Conservation (phyloP, 306 rosid genomes). For the Quercus rubra region DNA sequence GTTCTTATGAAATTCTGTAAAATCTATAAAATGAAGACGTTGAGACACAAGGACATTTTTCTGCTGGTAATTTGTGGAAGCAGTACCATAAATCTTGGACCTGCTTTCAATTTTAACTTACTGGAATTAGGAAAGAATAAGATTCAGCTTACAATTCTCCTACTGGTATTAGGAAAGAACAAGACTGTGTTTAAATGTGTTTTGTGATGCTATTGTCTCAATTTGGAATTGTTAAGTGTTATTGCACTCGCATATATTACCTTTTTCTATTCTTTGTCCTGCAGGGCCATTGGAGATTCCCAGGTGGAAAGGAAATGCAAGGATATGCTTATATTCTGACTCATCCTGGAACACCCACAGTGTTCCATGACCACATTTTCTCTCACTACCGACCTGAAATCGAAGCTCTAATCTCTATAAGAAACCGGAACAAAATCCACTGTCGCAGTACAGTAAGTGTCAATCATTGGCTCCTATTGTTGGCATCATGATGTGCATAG, state of each 20-base stretch:
- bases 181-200: background rate
- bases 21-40: background rate
- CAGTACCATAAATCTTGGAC: background rate
- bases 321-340: constrained; percentile 97
- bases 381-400: constrained; percentile 66
- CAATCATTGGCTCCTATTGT: background rate
- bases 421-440: constrained; percentile 61
- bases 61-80: background rate
- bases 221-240: background rate
- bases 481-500: background rate
- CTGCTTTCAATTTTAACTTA: background rate
- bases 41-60: background rate
- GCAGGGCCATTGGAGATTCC: constrained; percentile 99
- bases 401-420: constrained; percentile 49
- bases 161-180: background rate
- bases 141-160: background rate
- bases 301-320: constrained; percentile 82
- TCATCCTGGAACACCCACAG: constrained; percentile 96
- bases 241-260: background rate
- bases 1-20: background rate
- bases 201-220: constrained; percentile 1
- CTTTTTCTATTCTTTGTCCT: constrained; percentile 20
- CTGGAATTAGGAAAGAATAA: background rate
- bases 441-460: constrained; percentile 86
- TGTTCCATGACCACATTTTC: constrained; percentile 84